Evolutionary conservation across 441 rosid species (phyloP), one percentile per base, ranked within the genome.

Genomic region (Pelargonium citronellum): DNA sequence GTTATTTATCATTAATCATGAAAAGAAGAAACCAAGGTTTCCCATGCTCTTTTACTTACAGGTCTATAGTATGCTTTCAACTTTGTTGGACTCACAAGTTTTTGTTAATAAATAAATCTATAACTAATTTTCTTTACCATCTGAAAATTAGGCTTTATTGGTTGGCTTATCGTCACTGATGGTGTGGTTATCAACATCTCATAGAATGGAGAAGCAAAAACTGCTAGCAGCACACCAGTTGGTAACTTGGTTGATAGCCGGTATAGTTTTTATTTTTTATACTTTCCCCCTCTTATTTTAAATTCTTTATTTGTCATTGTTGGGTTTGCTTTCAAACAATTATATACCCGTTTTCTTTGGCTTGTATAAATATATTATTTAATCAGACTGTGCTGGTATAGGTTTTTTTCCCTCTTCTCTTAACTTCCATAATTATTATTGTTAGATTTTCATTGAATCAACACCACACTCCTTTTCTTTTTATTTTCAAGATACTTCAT

Each of bases 131-230:
- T 53, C 63, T 49, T 22, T 72, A 72, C 75, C 41, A 20, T 73
- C 73, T 85, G 79, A 70, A 58, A 68, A 43, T 65, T 80, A 91
- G 99, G 86, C 75, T 66, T 49, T 89, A 70, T 83, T 94, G 87
- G 96, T 91, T 69, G 97, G 90, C 71, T 74, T 83, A 64, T 84
- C 97, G 12, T 88, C 94, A 1, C 66, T 82, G 43, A 91, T 94
- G 97, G 97, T 94, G 79, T 85, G 75, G 30, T 61, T 91, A 57
- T 87, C 97, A n/a, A 91, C 98, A 46, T 84, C 93, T 71, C 94
- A 94, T 80, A 78, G 98, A 81, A 85, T 91, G 73, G 84, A 88
- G 84, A 94, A 91, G 74, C 96, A 84, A 80, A 93, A 90, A 81
- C 83, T 93, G 74, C 96, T 84, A 70, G 70, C 81, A 12, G 47